A percentile compares a stretch with the other conserved stretches of the same genome.
Evolutionary conservation across 768 basidiomycete genomes (phyloP).

Genomic region (Mycena venus): DNA sequence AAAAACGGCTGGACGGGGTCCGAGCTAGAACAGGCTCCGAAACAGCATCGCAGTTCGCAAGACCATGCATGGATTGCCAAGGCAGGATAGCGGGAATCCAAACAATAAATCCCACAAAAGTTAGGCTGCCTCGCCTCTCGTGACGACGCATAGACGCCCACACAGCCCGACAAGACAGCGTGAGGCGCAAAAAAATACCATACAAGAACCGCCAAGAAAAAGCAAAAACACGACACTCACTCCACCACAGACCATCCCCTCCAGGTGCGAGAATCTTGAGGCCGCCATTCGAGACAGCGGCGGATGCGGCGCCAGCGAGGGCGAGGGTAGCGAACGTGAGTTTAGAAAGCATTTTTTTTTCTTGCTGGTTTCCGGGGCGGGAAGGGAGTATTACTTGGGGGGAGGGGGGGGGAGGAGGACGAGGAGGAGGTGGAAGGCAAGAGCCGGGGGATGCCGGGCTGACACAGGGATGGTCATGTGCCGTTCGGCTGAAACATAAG

Average conservation of each 20-base stretch:
- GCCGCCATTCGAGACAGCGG: slow-evolving; percentile 6
- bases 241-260: slow-evolving; percentile 25
- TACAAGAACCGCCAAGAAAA: too few relatives aligned
- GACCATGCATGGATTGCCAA: too few relatives aligned
- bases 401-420: neutral
- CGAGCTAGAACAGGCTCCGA: too few relatives aligned
- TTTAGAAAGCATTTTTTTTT: slow-evolving; percentile 6
- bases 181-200: too few relatives aligned
- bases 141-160: too few relatives aligned
- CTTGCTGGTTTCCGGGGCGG: neutral
- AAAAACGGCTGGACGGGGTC: too few relatives aligned
- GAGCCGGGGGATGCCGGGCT: neutral
- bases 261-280: slow-evolving; percentile 27
- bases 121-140: too few relatives aligned
- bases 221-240: slow-evolving; percentile 7
- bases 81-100: too few relatives aligned
- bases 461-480: neutral
- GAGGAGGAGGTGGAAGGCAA: neutral
- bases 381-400: neutral
- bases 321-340: slow-evolving; percentile 15
- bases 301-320: neutral
- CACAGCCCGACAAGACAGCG: too few relatives aligned
- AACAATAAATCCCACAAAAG: too few relatives aligned
- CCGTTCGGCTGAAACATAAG: neutral
- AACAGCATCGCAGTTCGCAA: too few relatives aligned